Conservation (phyloP, 345 rosid genomes). For the Acer saccharum region DNA sequence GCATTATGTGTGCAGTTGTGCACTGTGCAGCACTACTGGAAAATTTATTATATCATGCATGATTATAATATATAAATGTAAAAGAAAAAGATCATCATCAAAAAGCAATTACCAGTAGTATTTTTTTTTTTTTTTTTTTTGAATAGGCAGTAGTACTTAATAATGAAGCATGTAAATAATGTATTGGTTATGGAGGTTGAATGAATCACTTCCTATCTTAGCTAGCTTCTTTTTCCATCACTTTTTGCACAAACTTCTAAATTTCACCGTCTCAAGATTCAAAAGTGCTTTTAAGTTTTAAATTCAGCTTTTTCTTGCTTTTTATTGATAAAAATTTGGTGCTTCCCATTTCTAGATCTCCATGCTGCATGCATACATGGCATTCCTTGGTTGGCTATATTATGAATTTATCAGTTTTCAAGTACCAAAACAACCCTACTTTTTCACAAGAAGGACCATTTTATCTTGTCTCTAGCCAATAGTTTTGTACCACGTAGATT, state of each 20-base stretch:
- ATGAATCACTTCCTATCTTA: not conserved
- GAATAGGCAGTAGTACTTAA: not conserved
- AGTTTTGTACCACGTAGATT: not conserved
- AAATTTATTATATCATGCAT: not conserved
- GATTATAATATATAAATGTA: not conserved
- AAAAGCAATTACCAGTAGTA: not conserved
- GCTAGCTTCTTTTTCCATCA: not conserved
- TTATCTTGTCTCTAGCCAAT: not conserved
- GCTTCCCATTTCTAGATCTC: not conserved
- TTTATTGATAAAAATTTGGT: not conserved
- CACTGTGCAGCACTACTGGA: not conserved
- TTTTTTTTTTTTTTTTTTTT: no score
- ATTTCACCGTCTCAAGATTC: not conserved
- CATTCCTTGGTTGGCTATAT: no score
- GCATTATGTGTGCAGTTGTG: no score
- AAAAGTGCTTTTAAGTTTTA: not conserved
- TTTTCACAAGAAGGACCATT: not conserved
- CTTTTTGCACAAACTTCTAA: conserved; percentile 1
- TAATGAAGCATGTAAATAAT: not conserved
- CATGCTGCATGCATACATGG: no score
- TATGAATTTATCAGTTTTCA: no score
- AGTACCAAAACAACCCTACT: not conserved
- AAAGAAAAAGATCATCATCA: not conserved
- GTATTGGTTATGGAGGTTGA: not conserved
- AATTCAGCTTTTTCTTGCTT: not conserved